Evolutionary conservation across 371 early-diverging fungal species (phyloP).

Genomic region (Mucor circinelloides): DNA sequence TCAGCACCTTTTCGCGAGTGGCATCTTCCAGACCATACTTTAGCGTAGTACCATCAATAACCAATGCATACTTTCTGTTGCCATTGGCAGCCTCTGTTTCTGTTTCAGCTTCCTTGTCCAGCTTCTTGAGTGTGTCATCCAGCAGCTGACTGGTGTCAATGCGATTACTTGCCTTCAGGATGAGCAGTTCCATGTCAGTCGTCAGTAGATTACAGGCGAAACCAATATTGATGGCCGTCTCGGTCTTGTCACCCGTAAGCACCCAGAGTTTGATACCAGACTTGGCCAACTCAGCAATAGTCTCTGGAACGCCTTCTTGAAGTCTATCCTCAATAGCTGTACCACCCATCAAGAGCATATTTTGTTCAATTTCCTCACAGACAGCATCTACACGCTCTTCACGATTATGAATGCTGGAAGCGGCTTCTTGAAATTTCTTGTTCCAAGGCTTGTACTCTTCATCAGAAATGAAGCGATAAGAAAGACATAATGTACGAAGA

Average conservation of each 20-base stretch:
- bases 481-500: constrained; percentile 82
- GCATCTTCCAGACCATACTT: constrained; percentile 73
- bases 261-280: constrained; percentile 96
- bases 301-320: constrained; percentile 85
- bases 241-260: constrained; percentile 93
- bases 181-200: constrained; percentile 68
- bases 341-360: constrained; percentile 80
- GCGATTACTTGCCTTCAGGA: constrained; percentile 65
- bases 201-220: constrained; percentile 77
- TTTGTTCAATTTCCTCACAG: constrained; percentile 73
- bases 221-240: constrained; percentile 85
- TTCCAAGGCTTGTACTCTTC: constrained; percentile 71
- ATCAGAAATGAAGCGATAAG: constrained; percentile 73
- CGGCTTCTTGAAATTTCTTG: constrained; percentile 65
- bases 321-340: constrained; percentile 94
- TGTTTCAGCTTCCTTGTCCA: constrained; percentile 51
- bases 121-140: constrained; percentile 64
- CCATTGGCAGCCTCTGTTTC: constrained; percentile 32
- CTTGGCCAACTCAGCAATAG: constrained; percentile 74
- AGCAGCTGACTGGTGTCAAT: constrained; percentile 62
- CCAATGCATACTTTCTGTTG: constrained; percentile 67
- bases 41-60: constrained; percentile 92
- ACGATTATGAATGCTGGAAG: constrained; percentile 66
- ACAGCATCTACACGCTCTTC: constrained; percentile 73
- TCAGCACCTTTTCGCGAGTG: constrained; percentile 59